A percentile compares a stretch with the other conserved stretches of the same genome.
phyloP scores from a whole-genome alignment of 805 yeast species.

The Vanderwaltozyma polyspora region DNA sequence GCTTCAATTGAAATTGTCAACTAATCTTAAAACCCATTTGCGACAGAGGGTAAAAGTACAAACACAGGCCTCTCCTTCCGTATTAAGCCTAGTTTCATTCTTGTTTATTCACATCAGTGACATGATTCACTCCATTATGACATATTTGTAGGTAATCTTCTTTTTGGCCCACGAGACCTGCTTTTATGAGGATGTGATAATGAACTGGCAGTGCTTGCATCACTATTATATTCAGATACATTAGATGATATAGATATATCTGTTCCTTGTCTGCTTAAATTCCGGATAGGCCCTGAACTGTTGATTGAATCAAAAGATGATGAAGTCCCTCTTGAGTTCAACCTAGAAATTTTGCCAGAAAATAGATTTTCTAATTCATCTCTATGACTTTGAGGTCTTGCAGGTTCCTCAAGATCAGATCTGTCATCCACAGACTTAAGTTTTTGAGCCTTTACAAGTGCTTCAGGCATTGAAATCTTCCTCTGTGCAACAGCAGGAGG shows the following conservation, averaged over 20 bases:
- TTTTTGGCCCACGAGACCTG: slow-evolving; percentile 30
- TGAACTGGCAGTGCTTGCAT: slow-evolving; percentile 1
- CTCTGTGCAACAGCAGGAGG: slow-evolving; percentile 20
- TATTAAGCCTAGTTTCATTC: too few species aligned
- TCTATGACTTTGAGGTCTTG: too few species aligned
- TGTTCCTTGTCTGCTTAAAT: neutral
- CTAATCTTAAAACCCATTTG: too few species aligned
- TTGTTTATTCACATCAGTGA: too few species aligned
- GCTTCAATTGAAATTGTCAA: too few species aligned
- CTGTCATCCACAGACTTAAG: too few species aligned
- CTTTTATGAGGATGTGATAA: slow-evolving; percentile 24
- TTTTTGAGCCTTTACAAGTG: slow-evolving; percentile 14
- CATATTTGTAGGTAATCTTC: slow-evolving; percentile 26
- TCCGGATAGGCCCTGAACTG: neutral
- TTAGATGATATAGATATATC: neutral
- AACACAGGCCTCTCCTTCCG: too few species aligned
- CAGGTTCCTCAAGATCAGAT: too few species aligned
- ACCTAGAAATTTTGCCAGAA: slow-evolving; percentile 5
- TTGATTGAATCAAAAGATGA: neutral
- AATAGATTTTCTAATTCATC: slow-evolving; percentile 10
- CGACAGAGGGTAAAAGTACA: too few species aligned
- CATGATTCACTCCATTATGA: too few species aligned
- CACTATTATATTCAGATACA: neutral
- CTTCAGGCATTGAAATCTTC: slow-evolving; percentile 23
- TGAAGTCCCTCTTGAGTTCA: neutral